Evolutionary conservation across 2,329 filamentous ascomycete genomes (phyloP), one percentile per base, ranked within the genome.

Genomic region (Calonectria hawksworthii): DNA sequence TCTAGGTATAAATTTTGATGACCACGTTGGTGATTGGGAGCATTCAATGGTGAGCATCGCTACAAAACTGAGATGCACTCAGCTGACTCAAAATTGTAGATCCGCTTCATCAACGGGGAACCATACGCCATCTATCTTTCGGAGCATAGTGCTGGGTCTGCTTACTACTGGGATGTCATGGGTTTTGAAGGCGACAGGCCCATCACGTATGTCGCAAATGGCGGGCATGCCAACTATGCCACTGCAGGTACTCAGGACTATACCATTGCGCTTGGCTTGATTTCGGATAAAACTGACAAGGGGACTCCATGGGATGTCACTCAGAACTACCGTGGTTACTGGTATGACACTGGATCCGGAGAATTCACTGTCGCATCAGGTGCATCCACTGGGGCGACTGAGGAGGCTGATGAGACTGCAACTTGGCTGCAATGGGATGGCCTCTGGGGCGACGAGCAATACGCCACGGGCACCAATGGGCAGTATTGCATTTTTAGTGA

Each of bases 101-200:
- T 61, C 13, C 56, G 56, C 6, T 61, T 61, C 34, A 41, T 61
- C 16, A 21, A 61, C 16, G 56, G 56, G 21, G n/a, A 23, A 21
- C 56, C 56, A 13, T 61, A 61, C n/a, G 56, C 56, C n/a, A 41
- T 61, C 4, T 61, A 61, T 61, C 56, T 41, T 26, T 61, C 56
- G 3, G 34, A 61, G 56, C 56, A 61, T 6, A 61, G 56, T 10
- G 34, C 56, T 21, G 56, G 56, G 6, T 61, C 56, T 18, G 56
- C 56, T 18, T 61, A 61, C 56, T 61, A 61, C n/a, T 61, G 56
- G 56, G 56, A 61, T 13, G 56, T 61, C 21, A 41, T 61, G 56
- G 56, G 41, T n/a, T 61, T 61, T 2, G 28, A 61, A 6, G 56
- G 56, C 30, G 32, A 63, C 23, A 63, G 56, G 13, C 56, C 56